Percentiles rank a stretch among this genome's conserved stretches.
These are phyloP conservation scores for Oryza coarctata DNA, from an alignment of 176 grass and related monocot species.

Conservation along the genomic window DNA sequence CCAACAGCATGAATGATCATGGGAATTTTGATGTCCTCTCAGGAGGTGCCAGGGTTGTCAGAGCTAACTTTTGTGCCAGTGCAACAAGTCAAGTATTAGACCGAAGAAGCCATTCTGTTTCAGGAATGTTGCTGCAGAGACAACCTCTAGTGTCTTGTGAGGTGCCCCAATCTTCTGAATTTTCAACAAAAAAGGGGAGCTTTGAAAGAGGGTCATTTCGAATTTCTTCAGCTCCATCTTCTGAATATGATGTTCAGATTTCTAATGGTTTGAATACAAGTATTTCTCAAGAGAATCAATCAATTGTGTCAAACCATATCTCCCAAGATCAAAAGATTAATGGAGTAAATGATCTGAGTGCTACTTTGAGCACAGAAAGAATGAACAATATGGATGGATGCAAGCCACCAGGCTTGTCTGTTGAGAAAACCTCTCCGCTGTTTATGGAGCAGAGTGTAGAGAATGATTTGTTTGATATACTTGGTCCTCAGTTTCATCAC, in stretches of 20 bases:
- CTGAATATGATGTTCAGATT: constrained; percentile 35
- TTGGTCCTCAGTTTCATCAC: constrained; percentile 55
- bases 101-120: constrained; percentile 36
- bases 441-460: constrained; percentile 43
- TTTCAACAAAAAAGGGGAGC: constrained; percentile 26
- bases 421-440: constrained; percentile 30
- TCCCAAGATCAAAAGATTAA: constrained; percentile 19
- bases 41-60: constrained; percentile 19
- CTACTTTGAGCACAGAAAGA: constrained; percentile 9
- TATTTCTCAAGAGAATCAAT: constrained; percentile 38
- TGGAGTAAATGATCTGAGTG: constrained; percentile 38
- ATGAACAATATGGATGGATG: constrained; percentile 32
- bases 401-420: constrained; percentile 3
- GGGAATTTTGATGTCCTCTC: constrained; percentile 39
- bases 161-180: constrained; percentile 42
- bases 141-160: constrained; percentile 21
- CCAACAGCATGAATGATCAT: constrained; percentile 16
- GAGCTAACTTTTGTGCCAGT: constrained; percentile 32
- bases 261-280: constrained; percentile 36
- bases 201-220: constrained; percentile 37
- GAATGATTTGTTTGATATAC: constrained; percentile 63
- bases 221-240: constrained; percentile 28
- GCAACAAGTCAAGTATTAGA: constrained; percentile 38
- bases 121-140: constrained; percentile 43
- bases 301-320: constrained; percentile 35